Percentiles rank a stretch among this genome's conserved stretches.
Evolutionary conservation across 768 basidiomycete genomes (phyloP).

Genomic region (Serendipita vermifera): DNA sequence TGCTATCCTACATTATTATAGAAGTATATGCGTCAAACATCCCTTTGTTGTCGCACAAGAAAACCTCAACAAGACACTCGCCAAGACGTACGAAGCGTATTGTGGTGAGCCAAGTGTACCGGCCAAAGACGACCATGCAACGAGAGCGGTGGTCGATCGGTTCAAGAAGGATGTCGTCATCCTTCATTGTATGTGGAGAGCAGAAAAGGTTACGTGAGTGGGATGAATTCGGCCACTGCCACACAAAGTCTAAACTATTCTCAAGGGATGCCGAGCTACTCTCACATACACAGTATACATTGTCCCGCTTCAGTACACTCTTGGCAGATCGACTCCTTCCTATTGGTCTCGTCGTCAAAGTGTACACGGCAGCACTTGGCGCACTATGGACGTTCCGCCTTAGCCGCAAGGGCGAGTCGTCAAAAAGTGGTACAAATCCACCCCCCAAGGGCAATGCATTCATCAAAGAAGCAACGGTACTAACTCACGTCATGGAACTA

Average conservation of each 20-base stretch:
- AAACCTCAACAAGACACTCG: conserved; percentile 64
- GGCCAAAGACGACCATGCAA: conserved; percentile 22
- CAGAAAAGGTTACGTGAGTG: conserved; percentile 43
- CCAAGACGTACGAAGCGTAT: conserved; percentile 48
- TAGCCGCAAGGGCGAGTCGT: conserved; percentile 31
- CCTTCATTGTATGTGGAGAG: conserved; percentile 63
- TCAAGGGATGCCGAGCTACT: conserved; percentile 38
- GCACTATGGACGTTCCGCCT: conserved; percentile 78
- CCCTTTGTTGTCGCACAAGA: conserved; percentile 81
- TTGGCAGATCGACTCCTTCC: conserved; percentile 59
- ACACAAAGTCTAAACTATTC: conserved; percentile 12
- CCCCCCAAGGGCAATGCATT: conserved; percentile 17
- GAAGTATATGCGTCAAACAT: conserved; percentile 72
- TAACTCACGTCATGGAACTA: conserved; percentile 53
- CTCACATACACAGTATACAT: conserved; percentile 35
- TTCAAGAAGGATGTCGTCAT: conserved; percentile 67
- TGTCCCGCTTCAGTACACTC: conserved; percentile 44
- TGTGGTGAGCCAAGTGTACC: conserved; percentile 29
- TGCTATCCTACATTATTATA: conserved; percentile 77
- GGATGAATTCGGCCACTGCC: conserved; percentile 11
- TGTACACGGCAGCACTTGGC: conserved; percentile 60
- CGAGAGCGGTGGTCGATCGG: conserved; percentile 42
- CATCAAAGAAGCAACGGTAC: conserved; percentile 49
- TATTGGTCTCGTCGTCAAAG: conserved; percentile 61
- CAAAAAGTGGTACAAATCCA: conserved; percentile 20